Base-by-base conservation (phyloP, 2,329 filamentous ascomycete genomes). In the Aspergillus alliaceus region DNA sequence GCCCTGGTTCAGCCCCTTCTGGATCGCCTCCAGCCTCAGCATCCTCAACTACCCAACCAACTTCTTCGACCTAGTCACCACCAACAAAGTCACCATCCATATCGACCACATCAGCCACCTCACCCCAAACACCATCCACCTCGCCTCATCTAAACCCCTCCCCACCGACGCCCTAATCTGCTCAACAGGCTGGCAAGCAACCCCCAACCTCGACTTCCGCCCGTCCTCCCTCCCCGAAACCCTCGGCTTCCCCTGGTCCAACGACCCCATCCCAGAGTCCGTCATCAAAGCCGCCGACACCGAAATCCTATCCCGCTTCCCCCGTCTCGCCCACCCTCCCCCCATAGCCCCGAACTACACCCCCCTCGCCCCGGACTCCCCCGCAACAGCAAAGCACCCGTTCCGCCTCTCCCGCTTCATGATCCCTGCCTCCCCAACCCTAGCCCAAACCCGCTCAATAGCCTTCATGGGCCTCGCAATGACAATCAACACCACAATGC, bases 11-110 rank as follows among this genome's bases (percentile, higher is more conserved):
- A 70, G 67, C 27, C 70, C 72, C 1, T 79, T 82, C 64, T 88
- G 83, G 79, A 80, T 82, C 7, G 84, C 81, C 1, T 80, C 78
- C 11, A 79, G 78, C 0, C 75, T 88, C 31, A 82, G 82, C 47
- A 86, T 88, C 29, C 75, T 86, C 56, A 89, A 88, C 66, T 88
- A 85, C 63, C 77, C 79, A 0, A 79, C 76, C 3, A 76, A 83
- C 60, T 80, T 88, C 64, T 83, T 86, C 65, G 80, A 84, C 6
- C 72, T 85, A 12, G 77, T 89, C 11, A 76, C 75, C 44, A 68
- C 77, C 5, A 82, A 82, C 3, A 77, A 74, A n/a, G 80, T 88
- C 32, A 75, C 76, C 18, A 73, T 89, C 1, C 78, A 86, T 49
- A 68, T 86, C 7, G 79, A 79, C 31, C 83, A 87, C 47, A 77